Base-by-base conservation (phyloP, 164 flowering plant species). In the Taxillus chinensis region DNA sequence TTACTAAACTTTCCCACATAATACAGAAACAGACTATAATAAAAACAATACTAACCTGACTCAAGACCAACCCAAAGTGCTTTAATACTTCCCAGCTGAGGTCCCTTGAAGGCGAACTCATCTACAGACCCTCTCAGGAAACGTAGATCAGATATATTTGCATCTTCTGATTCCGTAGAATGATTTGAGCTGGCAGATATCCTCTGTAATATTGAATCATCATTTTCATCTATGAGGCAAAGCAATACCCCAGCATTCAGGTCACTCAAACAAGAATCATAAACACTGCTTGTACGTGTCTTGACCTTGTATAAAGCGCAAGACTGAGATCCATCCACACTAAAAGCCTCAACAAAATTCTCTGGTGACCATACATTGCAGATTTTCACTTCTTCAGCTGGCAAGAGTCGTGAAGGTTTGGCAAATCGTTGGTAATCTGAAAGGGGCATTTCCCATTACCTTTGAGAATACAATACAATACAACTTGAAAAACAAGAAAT, bases 61-160 rank as follows among this genome's bases (percentile, higher is more conserved):
- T 86, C 95, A 66, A 80, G 59, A 48, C 98, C 72, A 63, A 92
- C 61, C 98, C 98, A 89, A 62, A 92, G 62, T 41, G 95, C 93
- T 70, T 64, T 67, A 64, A 92, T 61, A 61, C 71, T 75, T 59
- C 76, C 88, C 39, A 92, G 72, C 61, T 68, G 71, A 45, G 88
- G 90, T 56, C 92, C 98, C 66, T 72, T 60, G 55, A 89, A 89
- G 37, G 68, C 61, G 72, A 89, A 79, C 63, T 78, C 85, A 73
- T 92, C 88, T 27, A 70, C 71, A 62, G 85, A 83, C 67, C 88
- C 84, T 75, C 85, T 80, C 73, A 85, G 91, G 64, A 92, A 92
- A 63, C 65, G 69, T 14, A 77, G 66, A 13, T 82, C 79, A 58
- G 66, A 55, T 58, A 15, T 57, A 70, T 8, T 50, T 50, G 39